Percentiles rank a stretch among this genome's conserved stretches.
phyloP scores from a whole-genome alignment of 2,329 filamentous ascomycete species.

The Fusarium sarcochroum region DNA sequence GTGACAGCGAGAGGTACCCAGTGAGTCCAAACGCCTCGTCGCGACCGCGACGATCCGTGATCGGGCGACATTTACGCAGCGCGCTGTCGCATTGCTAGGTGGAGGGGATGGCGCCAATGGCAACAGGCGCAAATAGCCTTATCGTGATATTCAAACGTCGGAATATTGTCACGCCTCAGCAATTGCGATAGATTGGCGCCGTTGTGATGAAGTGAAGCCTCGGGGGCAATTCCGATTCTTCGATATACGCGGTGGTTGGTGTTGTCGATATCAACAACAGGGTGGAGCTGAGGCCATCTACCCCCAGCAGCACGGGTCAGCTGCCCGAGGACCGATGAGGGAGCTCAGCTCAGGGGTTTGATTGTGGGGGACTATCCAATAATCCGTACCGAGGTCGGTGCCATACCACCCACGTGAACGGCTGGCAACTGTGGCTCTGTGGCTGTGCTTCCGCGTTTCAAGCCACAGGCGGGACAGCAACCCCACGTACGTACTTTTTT shows the following conservation, averaged over 20 bases:
- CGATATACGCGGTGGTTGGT: slow-evolving; percentile 50
- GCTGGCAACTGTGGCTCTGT: slow-evolving; percentile 27
- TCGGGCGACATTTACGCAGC: slow-evolving; percentile 71
- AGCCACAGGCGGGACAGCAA: slow-evolving; percentile 48
- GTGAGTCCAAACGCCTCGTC: slow-evolving; percentile 78
- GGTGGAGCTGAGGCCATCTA: slow-evolving; percentile 50
- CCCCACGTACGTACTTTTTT: slow-evolving; percentile 46
- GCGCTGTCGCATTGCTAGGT: slow-evolving; percentile 54
- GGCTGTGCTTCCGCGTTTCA: background rate
- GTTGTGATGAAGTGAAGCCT: slow-evolving; percentile 31
- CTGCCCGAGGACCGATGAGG: slow-evolving; percentile 46
- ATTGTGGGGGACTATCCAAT: slow-evolving; percentile 46
- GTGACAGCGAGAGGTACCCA: slow-evolving; percentile 92
- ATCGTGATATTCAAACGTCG: slow-evolving; percentile 14
- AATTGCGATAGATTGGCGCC: slow-evolving; percentile 29
- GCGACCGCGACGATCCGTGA: slow-evolving; percentile 69
- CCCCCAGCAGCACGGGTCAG: slow-evolving; percentile 49
- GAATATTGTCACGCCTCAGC: background rate
- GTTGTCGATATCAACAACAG: slow-evolving; percentile 47
- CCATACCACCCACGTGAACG: slow-evolving; percentile 42
- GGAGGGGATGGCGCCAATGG: slow-evolving; percentile 40
- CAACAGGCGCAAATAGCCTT: slow-evolving; percentile 39
- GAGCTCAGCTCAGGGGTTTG: slow-evolving; percentile 45
- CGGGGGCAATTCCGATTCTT: slow-evolving; percentile 43
- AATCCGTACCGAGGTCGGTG: slow-evolving; percentile 48